These are phyloP conservation scores for Exophiala dermatitidis DNA, from an alignment of 2,329 filamentous ascomycete genomes.

Conservation along the genomic window DNA sequence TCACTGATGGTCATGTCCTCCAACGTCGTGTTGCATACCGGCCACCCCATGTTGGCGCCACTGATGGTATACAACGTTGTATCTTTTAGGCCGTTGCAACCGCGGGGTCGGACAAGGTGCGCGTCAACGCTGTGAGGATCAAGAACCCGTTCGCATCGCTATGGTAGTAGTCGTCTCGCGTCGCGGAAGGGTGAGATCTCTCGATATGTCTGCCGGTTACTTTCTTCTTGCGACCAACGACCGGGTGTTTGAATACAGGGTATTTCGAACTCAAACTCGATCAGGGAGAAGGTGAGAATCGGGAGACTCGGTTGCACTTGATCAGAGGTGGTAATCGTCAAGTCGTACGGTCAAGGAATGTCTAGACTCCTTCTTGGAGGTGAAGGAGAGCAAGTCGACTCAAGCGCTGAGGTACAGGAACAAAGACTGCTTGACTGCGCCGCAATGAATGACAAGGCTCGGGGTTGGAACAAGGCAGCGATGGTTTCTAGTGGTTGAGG, in stretches of 20 bases:
- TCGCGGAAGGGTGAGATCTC: not conserved
- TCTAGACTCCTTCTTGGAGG: no score
- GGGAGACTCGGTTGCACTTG: no score
- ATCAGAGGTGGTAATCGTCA: no score
- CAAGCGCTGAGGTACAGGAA: conserved; percentile 1
- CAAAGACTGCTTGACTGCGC: conserved; percentile 7
- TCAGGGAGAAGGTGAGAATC: no score
- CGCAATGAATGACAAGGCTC: conserved; percentile 6
- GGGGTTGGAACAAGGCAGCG: no score
- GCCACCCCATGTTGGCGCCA: conserved; percentile 35
- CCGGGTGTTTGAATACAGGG: no score
- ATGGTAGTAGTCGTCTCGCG: not conserved
- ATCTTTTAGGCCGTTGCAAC: not conserved
- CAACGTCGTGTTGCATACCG: conserved; percentile 46
- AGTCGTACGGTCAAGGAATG: not conserved
- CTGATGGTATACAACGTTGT: not conserved
- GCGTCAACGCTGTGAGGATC: not conserved
- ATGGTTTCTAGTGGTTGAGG: no score
- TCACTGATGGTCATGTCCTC: conserved; percentile 41
- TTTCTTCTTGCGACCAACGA: no score
- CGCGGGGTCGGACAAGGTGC: no score
- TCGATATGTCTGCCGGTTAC: no score
- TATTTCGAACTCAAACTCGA: no score
- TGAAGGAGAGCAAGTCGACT: no score
- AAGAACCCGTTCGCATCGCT: not conserved